Base-by-base conservation (phyloP, 2,329 filamentous ascomycete genomes). In the Echinosphaeria canescens region DNA sequence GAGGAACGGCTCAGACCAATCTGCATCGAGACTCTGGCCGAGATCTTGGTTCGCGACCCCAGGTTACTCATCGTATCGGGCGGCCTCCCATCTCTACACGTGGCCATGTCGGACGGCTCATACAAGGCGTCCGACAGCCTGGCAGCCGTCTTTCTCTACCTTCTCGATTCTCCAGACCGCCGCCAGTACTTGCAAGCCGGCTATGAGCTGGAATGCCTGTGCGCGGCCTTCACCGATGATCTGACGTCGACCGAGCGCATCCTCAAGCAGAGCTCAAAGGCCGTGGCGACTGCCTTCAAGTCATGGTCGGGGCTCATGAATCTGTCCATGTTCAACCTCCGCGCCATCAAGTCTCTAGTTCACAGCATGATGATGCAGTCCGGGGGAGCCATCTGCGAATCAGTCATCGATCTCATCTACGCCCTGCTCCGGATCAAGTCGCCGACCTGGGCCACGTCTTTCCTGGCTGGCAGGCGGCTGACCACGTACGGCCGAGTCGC, bases 401-500 rank as follows among this genome's bases (percentile, higher is more conserved):
- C 84, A 1, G 70, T 93, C 12, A 60, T 98, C 32, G 88, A 98
- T 44, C 55, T 98, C 10, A 50, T 98, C 12, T 93, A 90, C 40
- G 60, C 61, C 1, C 45, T 74, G 3, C 49, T 98, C 27, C 71
- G 85, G 19, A 93, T 98, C 42, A 95, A 95, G 38, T 75, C 84
- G 31, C 71, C 88, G 23, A 73, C 82, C 7, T 98, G 88, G 88
- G 90, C 88, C 6, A 84, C 81, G 0, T 90, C 85, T 1, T 98
- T 92, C 44, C 62, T 98, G 25, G 88, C 90, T 19, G 90, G 88
- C 6, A 68, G 88, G 35, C 64, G 90, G 31, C 56, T 98, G 25
- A 98, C 90, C 1, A 98, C 88, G 0, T 98, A 98, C 45, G 85
- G 84, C n/a, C 67, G 90, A 38, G 84, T 95, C 20, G 72, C 81